phyloP scores from a whole-genome alignment of 257 asterid genomes.

The Rubia yunnanensis region DNA sequence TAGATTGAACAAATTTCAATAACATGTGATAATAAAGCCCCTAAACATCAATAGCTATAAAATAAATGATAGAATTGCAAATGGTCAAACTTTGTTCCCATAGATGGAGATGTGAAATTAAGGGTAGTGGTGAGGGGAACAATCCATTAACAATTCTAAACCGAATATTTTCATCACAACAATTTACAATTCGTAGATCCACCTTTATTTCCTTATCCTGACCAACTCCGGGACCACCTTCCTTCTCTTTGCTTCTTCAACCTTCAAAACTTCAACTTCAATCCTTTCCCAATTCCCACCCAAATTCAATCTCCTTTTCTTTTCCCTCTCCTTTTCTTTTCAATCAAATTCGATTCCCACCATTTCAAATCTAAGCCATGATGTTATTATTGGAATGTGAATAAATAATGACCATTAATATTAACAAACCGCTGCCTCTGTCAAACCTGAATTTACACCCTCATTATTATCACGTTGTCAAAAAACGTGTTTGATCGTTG shows the following conservation, averaged over 20 bases:
- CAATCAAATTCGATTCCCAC: not conserved
- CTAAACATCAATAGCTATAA: too few relatives aligned
- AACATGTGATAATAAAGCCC: too few relatives aligned
- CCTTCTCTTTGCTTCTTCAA: not conserved
- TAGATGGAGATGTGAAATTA: not conserved
- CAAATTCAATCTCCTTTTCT: not conserved
- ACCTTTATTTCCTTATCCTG: not conserved
- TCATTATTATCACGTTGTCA: too few relatives aligned
- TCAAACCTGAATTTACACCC: too few relatives aligned
- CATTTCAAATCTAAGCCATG: too few relatives aligned
- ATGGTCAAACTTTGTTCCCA: not conserved
- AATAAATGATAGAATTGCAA: too few relatives aligned
- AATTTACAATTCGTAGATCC: not conserved
- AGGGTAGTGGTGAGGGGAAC: not conserved
- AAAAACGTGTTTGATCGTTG: too few relatives aligned
- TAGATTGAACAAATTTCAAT: too few relatives aligned
- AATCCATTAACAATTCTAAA: not conserved
- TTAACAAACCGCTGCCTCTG: too few relatives aligned
- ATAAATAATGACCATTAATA: too few relatives aligned
- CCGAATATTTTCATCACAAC: not conserved
- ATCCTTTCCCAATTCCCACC: slow-evolving; percentile 6
- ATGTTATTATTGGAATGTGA: too few relatives aligned
- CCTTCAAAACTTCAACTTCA: not conserved
- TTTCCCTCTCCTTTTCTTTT: not conserved
- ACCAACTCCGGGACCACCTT: not conserved